Conservation (phyloP, 805 yeast species). For the Danielia oregonensis region DNA sequence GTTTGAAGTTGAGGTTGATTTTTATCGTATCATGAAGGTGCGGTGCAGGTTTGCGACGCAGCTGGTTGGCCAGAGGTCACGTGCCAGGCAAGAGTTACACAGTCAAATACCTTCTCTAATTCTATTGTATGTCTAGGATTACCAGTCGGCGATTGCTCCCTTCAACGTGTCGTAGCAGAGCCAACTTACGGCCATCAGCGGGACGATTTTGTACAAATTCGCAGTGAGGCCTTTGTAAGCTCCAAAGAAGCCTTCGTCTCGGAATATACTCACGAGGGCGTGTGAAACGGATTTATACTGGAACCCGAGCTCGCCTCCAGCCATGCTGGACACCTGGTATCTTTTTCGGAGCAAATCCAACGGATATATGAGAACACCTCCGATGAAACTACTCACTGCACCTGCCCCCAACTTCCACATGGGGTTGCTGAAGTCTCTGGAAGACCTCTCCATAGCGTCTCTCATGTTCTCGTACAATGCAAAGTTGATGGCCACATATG, state of each 20-base stretch:
- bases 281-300: conserved; percentile 71
- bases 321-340: conserved; percentile 87
- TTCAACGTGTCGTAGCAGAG: conserved; percentile 72
- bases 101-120: neutral
- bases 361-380: conserved; percentile 89
- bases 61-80: conserved; percentile 17
- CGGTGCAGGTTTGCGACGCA: no score
- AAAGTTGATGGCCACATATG: conserved; percentile 91
- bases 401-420: conserved; percentile 68
- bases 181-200: conserved; percentile 97
- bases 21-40: conserved; percentile 1
- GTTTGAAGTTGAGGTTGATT: conserved; percentile 5
- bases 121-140: neutral
- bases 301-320: conserved; percentile 73
- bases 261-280: conserved; percentile 68
- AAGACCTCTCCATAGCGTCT: conserved; percentile 42
- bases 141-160: conserved; percentile 36
- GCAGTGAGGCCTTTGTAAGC: conserved; percentile 75
- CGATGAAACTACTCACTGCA: conserved; percentile 83
- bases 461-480: conserved; percentile 82
- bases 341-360: conserved; percentile 84
- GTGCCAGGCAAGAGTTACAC: conserved; percentile 3
- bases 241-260: conserved; percentile 69
- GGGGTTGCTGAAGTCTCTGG: conserved; percentile 40
- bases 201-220: conserved; percentile 83